Evolutionary conservation across 2,329 filamentous ascomycete species (phyloP), one percentile per base, ranked within the genome.

Genomic region (Endoconidiophora polonica): DNA sequence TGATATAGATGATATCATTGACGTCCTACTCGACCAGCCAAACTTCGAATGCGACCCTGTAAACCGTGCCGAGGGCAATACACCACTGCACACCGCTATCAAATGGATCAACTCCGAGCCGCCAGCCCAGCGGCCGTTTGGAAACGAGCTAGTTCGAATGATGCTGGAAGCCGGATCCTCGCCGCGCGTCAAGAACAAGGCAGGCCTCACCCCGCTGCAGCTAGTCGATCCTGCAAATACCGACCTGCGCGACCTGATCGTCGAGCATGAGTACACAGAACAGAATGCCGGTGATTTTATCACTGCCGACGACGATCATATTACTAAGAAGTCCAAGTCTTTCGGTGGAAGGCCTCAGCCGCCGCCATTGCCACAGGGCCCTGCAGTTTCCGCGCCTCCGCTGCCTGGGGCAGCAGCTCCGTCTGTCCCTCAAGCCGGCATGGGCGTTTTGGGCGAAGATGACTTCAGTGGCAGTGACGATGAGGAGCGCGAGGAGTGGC

Each of bases 41-140:
- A 78, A 81, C 57, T 81, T 93, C 63, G 86, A 91, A 66, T 90
- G 87, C 67, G 86, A 93, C 67, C 82, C 83, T 49, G 59, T 79
- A 59, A 82, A 79, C 67, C 76, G 74, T 58, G 63, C 73, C 59
- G 83, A 90, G 53, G 73, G 76, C 55, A 84, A 91, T 65, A 88
- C 84, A 2, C 83, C 83, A 26, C 72, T 93, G 53, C 86, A 93
- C 71, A 77, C 77, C 60, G 84, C 79, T 50, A 77, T 91, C 57
- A 75, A 81, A 59, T 90, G 78, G 72, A 74, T 83, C 66, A 88
- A 88, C 71, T 66, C 67, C 50, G 74, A 84, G 59, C 71, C 74
- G 36, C 67, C 72, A 42, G 72, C 71, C 50, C 77, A 84, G 62
- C 74, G 77, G 64, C 69, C 74, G 54, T 77, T 77, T 56, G 83